Percentiles rank a stretch among this genome's conserved stretches.
These are phyloP conservation scores for Diaporthe sp. DNA, from an alignment of 2,329 filamentous ascomycete genomes.

Conservation along the genomic window DNA sequence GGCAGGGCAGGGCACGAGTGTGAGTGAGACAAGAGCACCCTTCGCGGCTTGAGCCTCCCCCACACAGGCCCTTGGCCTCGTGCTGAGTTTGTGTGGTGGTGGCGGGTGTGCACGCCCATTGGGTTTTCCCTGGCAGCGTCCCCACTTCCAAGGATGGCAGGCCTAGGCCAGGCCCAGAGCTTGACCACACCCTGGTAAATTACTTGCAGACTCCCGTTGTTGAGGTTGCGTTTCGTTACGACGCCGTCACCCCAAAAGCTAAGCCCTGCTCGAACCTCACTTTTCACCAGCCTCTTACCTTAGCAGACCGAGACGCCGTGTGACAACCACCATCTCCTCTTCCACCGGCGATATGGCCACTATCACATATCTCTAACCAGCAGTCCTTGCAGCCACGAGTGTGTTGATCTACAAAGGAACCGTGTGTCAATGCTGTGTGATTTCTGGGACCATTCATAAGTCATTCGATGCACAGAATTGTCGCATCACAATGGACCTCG, in stretches of 20 bases:
- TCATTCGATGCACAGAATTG: slow-evolving; percentile 19
- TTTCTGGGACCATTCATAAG: slow-evolving; percentile 4
- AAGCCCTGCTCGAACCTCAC: slow-evolving; percentile 34
- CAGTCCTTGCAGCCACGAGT: slow-evolving; percentile 13
- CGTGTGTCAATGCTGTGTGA: slow-evolving; percentile 23
- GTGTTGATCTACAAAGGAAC: slow-evolving; percentile 10
- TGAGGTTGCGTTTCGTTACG: slow-evolving; percentile 10
- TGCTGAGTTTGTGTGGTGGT: slow-evolving; percentile 8
- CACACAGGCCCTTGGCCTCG: slow-evolving; percentile 15
- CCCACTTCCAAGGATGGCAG: slow-evolving; percentile 29
- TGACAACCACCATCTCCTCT: slow-evolving; percentile 21
- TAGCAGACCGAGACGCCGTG: slow-evolving; percentile 15
- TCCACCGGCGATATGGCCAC: slow-evolving; percentile 25
- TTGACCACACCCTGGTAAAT: slow-evolving; percentile 30
- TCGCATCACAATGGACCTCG: slow-evolving; percentile 31
- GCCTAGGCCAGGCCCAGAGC: slow-evolving; percentile 25
- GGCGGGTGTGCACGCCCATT: slow-evolving; percentile 3
- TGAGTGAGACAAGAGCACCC: slow-evolving; percentile 18
- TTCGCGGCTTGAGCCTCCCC: slow-evolving; percentile 23
- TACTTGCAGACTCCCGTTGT: slow-evolving; percentile 28
- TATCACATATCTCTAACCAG: not conserved
- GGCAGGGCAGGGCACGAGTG: not conserved
- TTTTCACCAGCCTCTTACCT: slow-evolving; percentile 36
- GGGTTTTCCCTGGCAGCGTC: not conserved
- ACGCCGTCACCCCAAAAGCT: slow-evolving; percentile 31